Evolutionary conservation across 2,329 filamentous ascomycete species (phyloP), one percentile per base, ranked within the genome.

Genomic region (Hypoxylon rubiginosum): DNA sequence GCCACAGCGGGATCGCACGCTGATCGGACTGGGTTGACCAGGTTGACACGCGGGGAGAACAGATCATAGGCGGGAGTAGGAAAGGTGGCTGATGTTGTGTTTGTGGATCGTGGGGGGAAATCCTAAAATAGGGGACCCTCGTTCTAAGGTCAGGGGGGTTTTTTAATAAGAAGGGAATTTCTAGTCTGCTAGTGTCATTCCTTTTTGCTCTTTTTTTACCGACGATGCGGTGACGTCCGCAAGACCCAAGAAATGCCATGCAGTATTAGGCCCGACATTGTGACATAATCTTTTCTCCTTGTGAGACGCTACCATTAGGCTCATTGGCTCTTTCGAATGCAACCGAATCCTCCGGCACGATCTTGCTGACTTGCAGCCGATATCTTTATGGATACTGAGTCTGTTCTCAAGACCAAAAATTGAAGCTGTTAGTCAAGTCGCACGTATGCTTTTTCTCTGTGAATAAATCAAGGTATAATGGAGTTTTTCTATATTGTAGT

Each of bases 71-170:
- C 59, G 55, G 55, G 55, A 66, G 63, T 64, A 64, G 62, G 56
- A n/a, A 66, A 61, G 58, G 57, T 64, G 57, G 53, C 52, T 64
- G 60, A 62, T 65, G 57, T 62, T n/a, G n/a, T n/a, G n/a, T n/a
- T n/a, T 58, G 67, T 60, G 67, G 64, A 70, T 70, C 67, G 67
- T 70, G 67, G 67, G 67, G 67, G 67, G 57, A 9, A 34, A 2
- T 28, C 52, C 55, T 53, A 57, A 50, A 58, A 59, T 50, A 32
- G 46, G n/a, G 9, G 34, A 10, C 34, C 34, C 34, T 36, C 11
- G 6, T 10, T 10, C 34, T 36, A 10, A 10, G 11, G 34, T 10
- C 34, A 10, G 34, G 34, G 34, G 34, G n/a, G n/a, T n/a, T n/a
- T n/a, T n/a, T n/a, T n/a, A n/a, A n/a, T n/a, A n/a, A n/a, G n/a